phyloP scores from a whole-genome alignment of 805 yeast genomes.

The Suhomyces canberraensis region DNA sequence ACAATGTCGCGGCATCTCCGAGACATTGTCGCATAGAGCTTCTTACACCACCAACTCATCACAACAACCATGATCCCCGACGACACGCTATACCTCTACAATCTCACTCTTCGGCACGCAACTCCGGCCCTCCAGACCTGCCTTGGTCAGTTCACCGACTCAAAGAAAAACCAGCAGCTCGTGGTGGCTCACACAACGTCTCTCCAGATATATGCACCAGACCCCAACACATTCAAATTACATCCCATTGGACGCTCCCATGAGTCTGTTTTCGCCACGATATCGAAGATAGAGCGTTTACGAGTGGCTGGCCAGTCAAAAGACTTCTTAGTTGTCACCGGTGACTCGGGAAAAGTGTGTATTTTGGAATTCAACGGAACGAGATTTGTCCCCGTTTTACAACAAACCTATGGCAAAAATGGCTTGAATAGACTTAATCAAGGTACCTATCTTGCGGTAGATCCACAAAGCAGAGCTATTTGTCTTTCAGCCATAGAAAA shows the following conservation, averaged over 20 bases:
- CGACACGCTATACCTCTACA: slow-evolving; percentile 54
- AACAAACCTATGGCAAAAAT: slow-evolving; percentile 69
- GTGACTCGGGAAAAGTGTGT: slow-evolving; percentile 75
- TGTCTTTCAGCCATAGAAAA: slow-evolving; percentile 72
- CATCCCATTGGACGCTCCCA: slow-evolving; percentile 30
- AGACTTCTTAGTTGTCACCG: slow-evolving; percentile 63
- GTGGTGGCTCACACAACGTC: slow-evolving; percentile 54
- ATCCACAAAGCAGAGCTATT: slow-evolving; percentile 68
- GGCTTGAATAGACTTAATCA: slow-evolving; percentile 77
- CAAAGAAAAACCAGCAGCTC: slow-evolving; percentile 55
- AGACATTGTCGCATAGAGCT: too few relatives aligned
- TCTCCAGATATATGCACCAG: slow-evolving; percentile 52
- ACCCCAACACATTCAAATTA: slow-evolving; percentile 56
- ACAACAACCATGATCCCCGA: slow-evolving; percentile 8
- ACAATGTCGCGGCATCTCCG: too few relatives aligned
- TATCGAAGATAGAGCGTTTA: slow-evolving; percentile 52
- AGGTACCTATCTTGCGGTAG: slow-evolving; percentile 67
- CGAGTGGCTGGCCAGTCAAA: slow-evolving; percentile 49
- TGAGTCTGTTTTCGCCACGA: slow-evolving; percentile 46
- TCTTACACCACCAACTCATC: too few relatives aligned
- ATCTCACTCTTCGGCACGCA: slow-evolving; percentile 67
- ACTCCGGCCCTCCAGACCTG: slow-evolving; percentile 51
- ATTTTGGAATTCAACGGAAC: slow-evolving; percentile 45
- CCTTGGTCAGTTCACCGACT: slow-evolving; percentile 65
- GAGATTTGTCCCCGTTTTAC: slow-evolving; percentile 45